Evolutionary conservation across 805 yeast genomes (phyloP), one percentile per base, ranked within the genome.

Genomic region (Candida nemodendra): DNA sequence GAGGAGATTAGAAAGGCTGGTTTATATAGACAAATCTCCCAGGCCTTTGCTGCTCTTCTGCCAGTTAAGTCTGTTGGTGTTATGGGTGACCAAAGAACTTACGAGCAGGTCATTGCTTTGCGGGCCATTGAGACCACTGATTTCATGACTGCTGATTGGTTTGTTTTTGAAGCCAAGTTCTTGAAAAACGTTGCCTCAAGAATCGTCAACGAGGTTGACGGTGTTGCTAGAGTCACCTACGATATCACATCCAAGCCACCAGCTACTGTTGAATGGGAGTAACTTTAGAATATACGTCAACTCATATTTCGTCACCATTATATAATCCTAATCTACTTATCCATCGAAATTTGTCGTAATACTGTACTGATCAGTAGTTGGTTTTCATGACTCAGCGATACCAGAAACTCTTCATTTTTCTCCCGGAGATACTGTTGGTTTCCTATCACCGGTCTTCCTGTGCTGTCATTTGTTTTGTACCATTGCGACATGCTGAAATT

Each of bases 61-160:
- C 99, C 99, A 13, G 99, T 93, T 52, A 90, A 89, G 71, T 86
- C 97, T 37, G 99, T 93, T 40, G 99, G 99, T 72, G 99, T 93
- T 50, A 87, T 88, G 96, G 99, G 99, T 62, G 99, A 93, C 69
- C 95, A 93, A 75, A 84, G 99, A 74, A 88, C 97, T 44, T 93
- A 93, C 64, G 99, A 93, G 66, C 99, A 93, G 72, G 99, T 93
- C 47, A 93, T 93, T 72, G 99, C 99, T 33, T 78, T 93, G 62
- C 84, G 99, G 71, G 99, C 99, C 53, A 88, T 93, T 56, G 97
- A 90, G 72, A 93, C 99, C 38, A 78, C 81, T 45, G 99, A 93
- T 71, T 93, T 93, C 78, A 93, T 93, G 99, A 93, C 99, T 57
- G 99, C 99, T 47, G 99, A 93, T 69, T 93, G 99, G 99, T 93